phyloP scores from a whole-genome alignment of 352 stramenopile genomes.

The Phytopythium cucurbitacearum region DNA sequence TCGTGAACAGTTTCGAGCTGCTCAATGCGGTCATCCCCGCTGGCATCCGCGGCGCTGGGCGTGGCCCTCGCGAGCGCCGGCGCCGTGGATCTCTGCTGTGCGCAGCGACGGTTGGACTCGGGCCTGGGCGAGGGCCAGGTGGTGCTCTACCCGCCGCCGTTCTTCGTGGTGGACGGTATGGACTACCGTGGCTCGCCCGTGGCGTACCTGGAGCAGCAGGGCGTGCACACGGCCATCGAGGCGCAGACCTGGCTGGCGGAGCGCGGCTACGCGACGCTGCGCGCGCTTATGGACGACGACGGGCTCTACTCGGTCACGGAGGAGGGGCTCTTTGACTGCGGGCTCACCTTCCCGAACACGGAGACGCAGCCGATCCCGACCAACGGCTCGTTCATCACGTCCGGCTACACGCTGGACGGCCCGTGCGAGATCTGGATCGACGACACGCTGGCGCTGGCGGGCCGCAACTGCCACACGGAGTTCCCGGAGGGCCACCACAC shows the following conservation, averaged over 20 bases:
- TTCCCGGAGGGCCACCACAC: constrained; percentile 29
- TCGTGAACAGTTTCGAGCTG: no score
- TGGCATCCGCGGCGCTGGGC: background rate
- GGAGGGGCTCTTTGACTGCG: constrained; percentile 50
- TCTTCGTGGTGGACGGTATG: constrained; percentile 52
- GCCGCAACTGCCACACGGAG: constrained; percentile 40
- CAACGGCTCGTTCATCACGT: constrained; percentile 35
- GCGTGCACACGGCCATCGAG: constrained; percentile 42
- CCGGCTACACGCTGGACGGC: constrained; percentile 53
- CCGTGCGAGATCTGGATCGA: constrained; percentile 60
- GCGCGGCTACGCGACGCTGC: constrained; percentile 37
- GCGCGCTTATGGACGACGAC: constrained; percentile 52
- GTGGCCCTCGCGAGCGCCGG: constrained; percentile 4
- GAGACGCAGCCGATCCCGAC: constrained; percentile 42
- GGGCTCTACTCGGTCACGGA: constrained; percentile 42
- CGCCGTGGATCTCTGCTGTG: no score
- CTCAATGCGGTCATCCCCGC: no score
- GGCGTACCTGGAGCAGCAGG: constrained; percentile 50
- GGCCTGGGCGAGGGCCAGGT: constrained; percentile 40
- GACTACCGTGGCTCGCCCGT: constrained; percentile 31
- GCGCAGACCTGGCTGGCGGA: constrained; percentile 29
- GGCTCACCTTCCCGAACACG: constrained; percentile 36
- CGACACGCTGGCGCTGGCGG: constrained; percentile 29
- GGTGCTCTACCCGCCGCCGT: constrained; percentile 35
- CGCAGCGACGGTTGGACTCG: constrained; percentile 10